Conservation (phyloP, 768 basidiomycete species). For the Leccinum pellstonianum region DNA sequence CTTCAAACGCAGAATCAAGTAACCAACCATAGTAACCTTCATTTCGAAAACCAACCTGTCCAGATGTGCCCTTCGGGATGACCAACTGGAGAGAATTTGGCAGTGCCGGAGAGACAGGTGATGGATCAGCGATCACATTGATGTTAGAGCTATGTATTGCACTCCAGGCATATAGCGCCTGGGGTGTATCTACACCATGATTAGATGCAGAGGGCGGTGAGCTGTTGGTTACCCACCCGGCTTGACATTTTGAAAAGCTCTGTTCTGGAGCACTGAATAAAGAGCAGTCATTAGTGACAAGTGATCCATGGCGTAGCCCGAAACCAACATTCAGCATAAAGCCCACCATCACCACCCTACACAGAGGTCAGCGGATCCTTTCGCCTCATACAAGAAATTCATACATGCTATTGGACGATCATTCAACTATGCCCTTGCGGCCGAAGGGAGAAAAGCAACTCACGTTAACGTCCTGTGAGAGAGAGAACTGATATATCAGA, state of each 20-base stretch:
- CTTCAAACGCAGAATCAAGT: background rate
- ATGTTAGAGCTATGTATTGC: constrained; percentile 44
- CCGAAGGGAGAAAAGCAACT: constrained; percentile 25
- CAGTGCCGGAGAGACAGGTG: constrained; percentile 54
- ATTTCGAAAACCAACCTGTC: constrained; percentile 54
- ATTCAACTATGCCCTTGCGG: background rate
- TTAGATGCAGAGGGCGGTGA: background rate
- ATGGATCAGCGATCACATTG: constrained; percentile 48
- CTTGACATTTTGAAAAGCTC: constrained; percentile 64
- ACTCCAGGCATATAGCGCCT: constrained; percentile 54
- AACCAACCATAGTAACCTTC: constrained; percentile 52
- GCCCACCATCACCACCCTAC: constrained; percentile 67
- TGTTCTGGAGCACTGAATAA: constrained; percentile 57
- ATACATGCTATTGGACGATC: constrained; percentile 34
- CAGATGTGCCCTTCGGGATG: constrained; percentile 41
- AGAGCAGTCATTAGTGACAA: background rate
- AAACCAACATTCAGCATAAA: constrained; percentile 56
- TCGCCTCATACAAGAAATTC: constrained; percentile 1
- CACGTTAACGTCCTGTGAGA: constrained; percentile 58
- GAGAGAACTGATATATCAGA: background rate
- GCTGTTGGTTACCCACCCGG: constrained; percentile 38
- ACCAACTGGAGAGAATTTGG: constrained; percentile 59
- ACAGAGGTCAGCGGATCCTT: constrained; percentile 18
- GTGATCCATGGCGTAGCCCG: constrained; percentile 5
- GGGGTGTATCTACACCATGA: constrained; percentile 39